These are phyloP conservation scores for Coriolopsis trogii DNA, from an alignment of 1,284 basidiomycete genomes.

Conservation along the genomic window DNA sequence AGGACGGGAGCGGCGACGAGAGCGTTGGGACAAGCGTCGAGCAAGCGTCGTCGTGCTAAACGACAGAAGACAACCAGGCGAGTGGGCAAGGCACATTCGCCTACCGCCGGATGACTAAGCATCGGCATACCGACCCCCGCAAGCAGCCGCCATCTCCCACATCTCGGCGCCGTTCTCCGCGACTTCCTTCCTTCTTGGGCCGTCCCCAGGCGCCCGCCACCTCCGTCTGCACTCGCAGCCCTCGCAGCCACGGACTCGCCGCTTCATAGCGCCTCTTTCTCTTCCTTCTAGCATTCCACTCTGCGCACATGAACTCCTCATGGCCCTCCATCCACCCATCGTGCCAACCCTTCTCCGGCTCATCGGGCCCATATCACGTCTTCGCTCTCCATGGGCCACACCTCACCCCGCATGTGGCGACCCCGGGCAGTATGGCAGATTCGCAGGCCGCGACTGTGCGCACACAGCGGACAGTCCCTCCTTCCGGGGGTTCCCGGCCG, in stretches of 20 bases:
- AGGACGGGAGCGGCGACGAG: conserved; percentile 8
- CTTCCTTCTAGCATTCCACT: conserved; percentile 13
- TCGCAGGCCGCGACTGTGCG: not conserved
- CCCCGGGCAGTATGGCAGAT: not conserved
- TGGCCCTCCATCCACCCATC: conserved; percentile 12
- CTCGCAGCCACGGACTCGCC: not conserved
- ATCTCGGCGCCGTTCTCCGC: conserved; percentile 1
- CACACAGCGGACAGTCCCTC: conserved; percentile 2
- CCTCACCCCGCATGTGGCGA: not conserved
- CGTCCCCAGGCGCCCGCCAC: not conserved
- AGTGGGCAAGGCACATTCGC: conserved; percentile 25
- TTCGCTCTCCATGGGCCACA: not conserved
- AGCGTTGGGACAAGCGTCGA: too few species aligned
- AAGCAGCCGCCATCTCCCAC: conserved; percentile 9
- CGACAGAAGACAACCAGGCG: conserved; percentile 26
- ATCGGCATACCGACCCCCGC: conserved; percentile 17
- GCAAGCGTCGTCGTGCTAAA: conserved; percentile 28
- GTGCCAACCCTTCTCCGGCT: conserved; percentile 10
- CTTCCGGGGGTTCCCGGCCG: not conserved
- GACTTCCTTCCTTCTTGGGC: not conserved
- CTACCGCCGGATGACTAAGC: conserved; percentile 28
- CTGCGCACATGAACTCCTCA: conserved; percentile 21
- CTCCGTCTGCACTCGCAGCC: not conserved
- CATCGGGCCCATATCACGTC: conserved; percentile 3
- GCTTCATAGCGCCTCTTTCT: conserved; percentile 9